Evolutionary conservation across 768 basidiomycete genomes (phyloP), one percentile per base, ranked within the genome.

Genomic region (Saitozyma podzolica): DNA sequence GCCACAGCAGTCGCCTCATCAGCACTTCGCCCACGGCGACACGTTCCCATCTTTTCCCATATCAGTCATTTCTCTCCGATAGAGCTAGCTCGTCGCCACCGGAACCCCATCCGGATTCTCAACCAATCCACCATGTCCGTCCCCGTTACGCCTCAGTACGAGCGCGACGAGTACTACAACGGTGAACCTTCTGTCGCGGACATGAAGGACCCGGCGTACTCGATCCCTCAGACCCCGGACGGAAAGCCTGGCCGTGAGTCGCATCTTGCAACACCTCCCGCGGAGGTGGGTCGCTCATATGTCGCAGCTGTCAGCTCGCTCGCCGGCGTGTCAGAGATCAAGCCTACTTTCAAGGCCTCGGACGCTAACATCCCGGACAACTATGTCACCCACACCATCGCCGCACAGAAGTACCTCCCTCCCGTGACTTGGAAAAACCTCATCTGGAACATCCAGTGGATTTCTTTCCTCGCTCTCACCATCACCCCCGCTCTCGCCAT

Each of bases 331-430:
- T 45, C 55, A 13, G 65, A 72, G 40, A 76, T 77, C 55, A 47
- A 64, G 61, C 71, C 78, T 19, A 77, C 74, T 40, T 65, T 74
- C 63, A 61, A 58, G 37, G 73, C 79, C 14, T 72, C 77, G 29
- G 80, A 81, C 68, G 37, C 60, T 40, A 54, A 79, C 66, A 86
- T 90, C 62, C 88, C 89, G 14, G 89, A 90, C 80, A 90, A 91
- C 83, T 91, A 91, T 72, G 89, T 91, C 76, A 82, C 86, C 20
- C 84, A 88, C 78, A 89, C 87, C 5, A 83, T 91, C 73, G 85
- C 84, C 69, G 86, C 85, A 41, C 83, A 85, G 62, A 88, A 88
- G 73, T 73, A 86, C 3, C 82, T 88, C 10, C 89, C 89, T 0
- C 89, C 89, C 0, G 81, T 91, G 66, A 82, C 83, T 5, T 86